Percentiles rank a stretch among this genome's conserved stretches.
phyloP scores from a whole-genome alignment of 2,329 filamentous ascomycete genomes.

The Acrocalymma vagum region DNA sequence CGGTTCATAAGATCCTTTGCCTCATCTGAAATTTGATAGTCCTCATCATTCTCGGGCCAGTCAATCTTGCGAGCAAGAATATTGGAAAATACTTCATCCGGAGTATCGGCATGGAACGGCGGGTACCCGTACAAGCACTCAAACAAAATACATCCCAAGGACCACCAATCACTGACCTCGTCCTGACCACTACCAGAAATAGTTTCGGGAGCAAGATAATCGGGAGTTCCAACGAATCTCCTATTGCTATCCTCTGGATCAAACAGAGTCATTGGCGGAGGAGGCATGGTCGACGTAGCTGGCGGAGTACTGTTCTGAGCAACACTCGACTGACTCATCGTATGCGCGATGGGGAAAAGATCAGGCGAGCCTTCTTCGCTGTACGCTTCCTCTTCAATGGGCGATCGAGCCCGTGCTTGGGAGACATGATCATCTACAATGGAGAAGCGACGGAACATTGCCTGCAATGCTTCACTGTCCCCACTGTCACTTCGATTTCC shows the following conservation, averaged over 20 bases:
- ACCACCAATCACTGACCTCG: slow-evolving; percentile 99
- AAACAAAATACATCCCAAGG: slow-evolving; percentile 96
- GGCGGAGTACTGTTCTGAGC: slow-evolving; percentile 67
- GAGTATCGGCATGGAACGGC: slow-evolving; percentile 89
- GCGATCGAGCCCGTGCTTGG: slow-evolving; percentile 59
- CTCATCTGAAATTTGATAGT: slow-evolving; percentile 78
- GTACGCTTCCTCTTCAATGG: slow-evolving; percentile 78
- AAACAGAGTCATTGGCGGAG: slow-evolving; percentile 91
- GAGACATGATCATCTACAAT: slow-evolving; percentile 55
- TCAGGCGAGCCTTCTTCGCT: slow-evolving; percentile 80
- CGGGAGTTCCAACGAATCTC: slow-evolving; percentile 94
- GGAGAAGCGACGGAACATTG: slow-evolving; percentile 80
- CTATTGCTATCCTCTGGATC: slow-evolving; percentile 93
- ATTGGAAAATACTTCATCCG: slow-evolving; percentile 96
- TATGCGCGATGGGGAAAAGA: slow-evolving; percentile 70
- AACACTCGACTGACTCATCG: slow-evolving; percentile 61
- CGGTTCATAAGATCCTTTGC: slow-evolving; percentile 95
- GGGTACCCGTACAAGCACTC: slow-evolving; percentile 94
- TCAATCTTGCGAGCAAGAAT: slow-evolving; percentile 89
- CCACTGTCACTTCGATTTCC: slow-evolving; percentile 91
- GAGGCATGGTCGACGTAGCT: slow-evolving; percentile 78
- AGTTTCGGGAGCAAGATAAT: slow-evolving; percentile 96
- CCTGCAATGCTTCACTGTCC: slow-evolving; percentile 83
- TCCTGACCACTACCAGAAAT: slow-evolving; percentile 96
- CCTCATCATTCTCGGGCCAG: slow-evolving; percentile 87